Conservation (phyloP, 1,139 yeast genomes). For the Trichomonascaceae sp. region DNA sequence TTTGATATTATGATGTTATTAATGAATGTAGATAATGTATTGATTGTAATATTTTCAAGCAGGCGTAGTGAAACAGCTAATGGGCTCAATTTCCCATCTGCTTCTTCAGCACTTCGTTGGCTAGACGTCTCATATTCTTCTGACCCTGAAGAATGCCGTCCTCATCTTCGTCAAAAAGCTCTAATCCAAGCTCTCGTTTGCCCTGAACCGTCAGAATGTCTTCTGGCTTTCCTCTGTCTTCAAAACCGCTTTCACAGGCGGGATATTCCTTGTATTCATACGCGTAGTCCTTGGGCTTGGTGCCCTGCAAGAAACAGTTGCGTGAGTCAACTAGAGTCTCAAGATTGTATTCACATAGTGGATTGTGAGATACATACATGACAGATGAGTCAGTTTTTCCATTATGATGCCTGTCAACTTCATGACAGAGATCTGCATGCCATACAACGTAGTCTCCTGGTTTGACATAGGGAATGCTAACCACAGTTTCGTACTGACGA, state of each 20-base stretch:
- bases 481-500: conserved; percentile 23
- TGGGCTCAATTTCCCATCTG: neutral
- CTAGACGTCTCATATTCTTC: neutral
- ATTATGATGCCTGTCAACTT: conserved; percentile 40
- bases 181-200: conserved; percentile 4
- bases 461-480: conserved; percentile 22
- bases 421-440: conserved; percentile 46
- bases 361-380: conserved; percentile 35
- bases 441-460: conserved; percentile 43
- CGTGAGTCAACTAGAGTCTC: conserved; percentile 29
- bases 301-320: conserved; percentile 26
- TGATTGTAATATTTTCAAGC: conserved; percentile 46
- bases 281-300: conserved; percentile 36
- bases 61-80: neutral
- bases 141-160: neutral
- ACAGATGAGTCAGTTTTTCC: conserved; percentile 41
- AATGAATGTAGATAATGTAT: neutral
- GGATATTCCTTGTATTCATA: conserved; percentile 11
- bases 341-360: conserved; percentile 25
- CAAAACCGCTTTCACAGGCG: conserved; percentile 21
- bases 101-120: conserved; percentile 1
- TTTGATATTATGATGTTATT: neutral
- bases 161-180: conserved; percentile 1
- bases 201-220: conserved; percentile 13
- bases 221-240: conserved; percentile 13